Conservation (phyloP, 2,329 filamentous ascomycete species). For the Sclerotinia trifoliorum region DNA sequence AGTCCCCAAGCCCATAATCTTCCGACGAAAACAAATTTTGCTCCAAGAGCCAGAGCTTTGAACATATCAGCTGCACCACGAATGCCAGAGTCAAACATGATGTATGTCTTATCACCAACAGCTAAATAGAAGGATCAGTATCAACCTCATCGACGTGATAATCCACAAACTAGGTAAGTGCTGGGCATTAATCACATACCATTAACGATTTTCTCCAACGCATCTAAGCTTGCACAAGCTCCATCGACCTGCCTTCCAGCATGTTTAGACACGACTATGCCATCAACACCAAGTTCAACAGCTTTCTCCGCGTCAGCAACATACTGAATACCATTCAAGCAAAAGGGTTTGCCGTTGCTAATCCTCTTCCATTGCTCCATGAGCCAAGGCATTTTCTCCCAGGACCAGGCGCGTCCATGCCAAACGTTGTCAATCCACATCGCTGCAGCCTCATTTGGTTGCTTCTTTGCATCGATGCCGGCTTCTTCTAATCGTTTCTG, state of each 20-base stretch:
- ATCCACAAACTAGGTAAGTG: background rate
- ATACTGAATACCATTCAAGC: constrained; percentile 62
- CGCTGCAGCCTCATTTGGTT: constrained; percentile 54
- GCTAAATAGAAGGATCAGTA: constrained; percentile 17
- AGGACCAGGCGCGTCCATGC: constrained; percentile 62
- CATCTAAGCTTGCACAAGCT: constrained; percentile 58
- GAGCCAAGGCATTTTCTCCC: constrained; percentile 62
- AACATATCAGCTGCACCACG: constrained; percentile 63
- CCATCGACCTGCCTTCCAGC: constrained; percentile 62
- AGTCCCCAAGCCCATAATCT: constrained; percentile 61
- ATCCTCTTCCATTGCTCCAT: constrained; percentile 59
- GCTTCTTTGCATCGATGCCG: constrained; percentile 52
- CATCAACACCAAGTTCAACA: constrained; percentile 57
- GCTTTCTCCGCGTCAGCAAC: constrained; percentile 56
- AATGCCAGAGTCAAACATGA: constrained; percentile 64
- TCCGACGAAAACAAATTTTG: constrained; percentile 61
- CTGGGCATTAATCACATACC: constrained; percentile 38
- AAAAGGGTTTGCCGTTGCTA: constrained; percentile 57
- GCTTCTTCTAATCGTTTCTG: constrained; percentile 50
- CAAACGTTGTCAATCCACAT: constrained; percentile 64
- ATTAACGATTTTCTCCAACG: constrained; percentile 56
- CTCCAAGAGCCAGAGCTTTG: constrained; percentile 65
- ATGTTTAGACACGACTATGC: constrained; percentile 59
- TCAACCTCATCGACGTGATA: background rate
- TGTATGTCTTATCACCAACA: constrained; percentile 58